Base-by-base conservation (phyloP, 345 rosid genomes). In the Eucalyptus decipiens region DNA sequence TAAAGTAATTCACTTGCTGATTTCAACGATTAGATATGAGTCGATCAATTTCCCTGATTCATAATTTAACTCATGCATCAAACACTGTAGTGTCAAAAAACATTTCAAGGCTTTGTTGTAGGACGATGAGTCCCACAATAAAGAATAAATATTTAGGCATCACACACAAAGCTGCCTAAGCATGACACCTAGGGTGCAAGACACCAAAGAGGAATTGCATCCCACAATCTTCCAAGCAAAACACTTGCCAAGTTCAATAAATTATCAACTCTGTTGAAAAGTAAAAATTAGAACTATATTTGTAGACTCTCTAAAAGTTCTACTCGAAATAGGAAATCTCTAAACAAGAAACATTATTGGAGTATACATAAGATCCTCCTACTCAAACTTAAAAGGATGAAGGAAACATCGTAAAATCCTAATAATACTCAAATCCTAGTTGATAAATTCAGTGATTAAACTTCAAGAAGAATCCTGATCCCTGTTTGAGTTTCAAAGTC, bases 91-190 rank as follows among this genome's bases (percentile, higher is more conserved):
- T 2, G 11, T 65, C 40, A 15, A 15, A 62, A 62, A 65, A 65
- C 19, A 65, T 65, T 65, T 15, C 2, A 15, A 1, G 21, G 40
- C 40, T 67, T 67, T 8, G 11, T 2, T n/a, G 23, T 16, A 67
- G 76, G 6, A 16, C 1, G 2, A 65, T 67, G 40, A n/a, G 76
- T 67, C 76, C 37, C 76, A 67, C 21, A 1, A 4, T n/a, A 67
- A 65, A 65, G 2, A 65, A 15, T 16, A 65, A 0, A 4, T 16
- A 65, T 65, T n/a, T 65, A 16, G 11, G 76, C 76, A 24, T 56
- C n/a, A n/a, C 62, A 4, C 0, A 0, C 62, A 9, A 24, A 56
- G 4, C 13, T 56, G 6, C 62, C 3, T 23, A 56, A 23, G 26
- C 26, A 54, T 8, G 0, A 54, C 58, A 54, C 58, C 24, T 8